Conservation (phyloP, 2,329 filamentous ascomycete genomes). For the Apiospora phragmitis region DNA sequence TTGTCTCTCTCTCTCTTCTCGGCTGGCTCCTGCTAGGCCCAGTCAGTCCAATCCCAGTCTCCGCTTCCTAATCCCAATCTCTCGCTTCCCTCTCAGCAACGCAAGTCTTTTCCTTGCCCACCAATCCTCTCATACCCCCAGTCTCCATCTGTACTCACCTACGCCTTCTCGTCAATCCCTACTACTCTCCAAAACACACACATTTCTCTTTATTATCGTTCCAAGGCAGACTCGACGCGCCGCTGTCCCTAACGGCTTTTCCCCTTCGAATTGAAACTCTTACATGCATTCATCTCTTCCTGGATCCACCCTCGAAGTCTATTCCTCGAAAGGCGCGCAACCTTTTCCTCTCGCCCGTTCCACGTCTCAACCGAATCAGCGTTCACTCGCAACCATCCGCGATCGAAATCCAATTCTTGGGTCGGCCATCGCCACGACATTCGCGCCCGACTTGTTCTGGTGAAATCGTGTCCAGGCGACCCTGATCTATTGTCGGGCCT, state of each 20-base stretch:
- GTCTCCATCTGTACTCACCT: conserved; percentile 9
- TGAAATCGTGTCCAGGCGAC: neutral
- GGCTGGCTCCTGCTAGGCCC: conserved; percentile 1
- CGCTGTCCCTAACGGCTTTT: neutral
- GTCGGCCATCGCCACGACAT: neutral
- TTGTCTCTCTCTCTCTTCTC: conserved; percentile 9
- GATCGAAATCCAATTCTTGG: conserved; percentile 19
- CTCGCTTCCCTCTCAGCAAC: conserved; percentile 8
- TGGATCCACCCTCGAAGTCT: conserved; percentile 23
- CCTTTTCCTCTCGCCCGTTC: conserved; percentile 15
- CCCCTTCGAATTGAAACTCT: conserved; percentile 8
- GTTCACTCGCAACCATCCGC: conserved; percentile 10
- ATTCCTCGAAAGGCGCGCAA: conserved; percentile 17
- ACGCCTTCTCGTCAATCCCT: conserved; percentile 9
- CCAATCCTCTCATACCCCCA: conserved; percentile 8
- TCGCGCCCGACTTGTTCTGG: neutral
- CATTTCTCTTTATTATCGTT: neutral
- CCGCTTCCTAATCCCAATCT: conserved; percentile 2
- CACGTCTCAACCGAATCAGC: conserved; percentile 23
- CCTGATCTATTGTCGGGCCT: conserved; percentile 17
- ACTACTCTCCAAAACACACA: conserved; percentile 6
- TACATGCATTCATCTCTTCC: conserved; percentile 6
- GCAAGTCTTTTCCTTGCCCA: conserved; percentile 13
- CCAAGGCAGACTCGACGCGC: conserved; percentile 5
- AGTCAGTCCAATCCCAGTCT: conserved; percentile 10